Evolutionary conservation across 2,329 filamentous ascomycete species (phyloP), one percentile per base, ranked within the genome.

Genomic region (Fusarium nanum): DNA sequence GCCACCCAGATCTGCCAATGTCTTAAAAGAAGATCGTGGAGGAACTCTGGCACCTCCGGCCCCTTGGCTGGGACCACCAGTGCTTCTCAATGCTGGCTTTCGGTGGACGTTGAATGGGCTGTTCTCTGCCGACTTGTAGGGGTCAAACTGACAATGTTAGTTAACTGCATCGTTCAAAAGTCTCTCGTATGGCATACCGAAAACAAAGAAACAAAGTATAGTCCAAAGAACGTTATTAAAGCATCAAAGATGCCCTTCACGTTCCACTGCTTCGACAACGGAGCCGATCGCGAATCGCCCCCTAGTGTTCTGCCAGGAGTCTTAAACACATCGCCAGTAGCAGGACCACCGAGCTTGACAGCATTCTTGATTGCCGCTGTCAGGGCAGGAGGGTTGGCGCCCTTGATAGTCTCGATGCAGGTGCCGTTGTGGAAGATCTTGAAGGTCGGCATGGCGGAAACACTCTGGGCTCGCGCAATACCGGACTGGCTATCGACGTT

Each of bases 401-500:
- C 96, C 76, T 88, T 87, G 77, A 97, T 89, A 32, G 92, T 94
- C 71, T 93, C 87, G 77, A 92, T 86, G 75, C 91, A 88, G 70
- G 87, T 84, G 74, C 91, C 91, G 77, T 88, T 89, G 82, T 93
- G 91, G 85, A 93, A 94, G 81, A 98, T 90, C 79, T 98, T 88
- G 82, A 99, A 98, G 55, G 96, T 98, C 8, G 96, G 96, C 90
- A 97, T 94, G 70, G 93, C 93, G 75, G 89, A 89, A 78, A 98
- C 91, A 75, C 89, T 87, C 83, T 97, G 93, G 72, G 89, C 85
- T 76, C 89, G 86, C 14, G 94, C 89, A 70, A 98, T 90, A 61
- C 91, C 88, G 72, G 90, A 86, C 80, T 97, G 93, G 73, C 86
- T 85, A 77, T 98, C 94, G 77, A 94, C 93, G 84, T 98, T 91